These are phyloP conservation scores for Phytophthora citrophthora DNA, from an alignment of 352 stramenopile genomes.

Conservation along the genomic window DNA sequence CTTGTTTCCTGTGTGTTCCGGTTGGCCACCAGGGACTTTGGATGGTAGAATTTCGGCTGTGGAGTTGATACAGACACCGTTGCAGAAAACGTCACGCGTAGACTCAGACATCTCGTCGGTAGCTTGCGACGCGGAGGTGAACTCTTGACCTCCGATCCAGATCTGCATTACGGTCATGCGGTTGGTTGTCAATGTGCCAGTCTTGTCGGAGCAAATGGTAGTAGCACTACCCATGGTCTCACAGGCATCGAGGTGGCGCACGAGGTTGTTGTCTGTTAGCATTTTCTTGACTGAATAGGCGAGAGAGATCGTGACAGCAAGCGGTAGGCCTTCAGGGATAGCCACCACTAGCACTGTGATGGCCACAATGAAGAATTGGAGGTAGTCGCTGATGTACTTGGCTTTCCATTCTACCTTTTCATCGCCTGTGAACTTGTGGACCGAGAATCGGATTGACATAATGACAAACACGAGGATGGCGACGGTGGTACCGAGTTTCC, in stretches of 20 bases:
- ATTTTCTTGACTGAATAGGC: constrained; percentile 97
- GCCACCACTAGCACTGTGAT: constrained; percentile 96
- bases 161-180: constrained; percentile 95
- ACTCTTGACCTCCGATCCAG: constrained; percentile 78
- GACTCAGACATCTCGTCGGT: constrained; percentile 64
- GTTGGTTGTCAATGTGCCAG: constrained; percentile 97
- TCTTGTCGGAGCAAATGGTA: constrained; percentile 98
- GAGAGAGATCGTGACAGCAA: constrained; percentile 97
- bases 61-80: constrained; percentile 75
- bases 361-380: constrained; percentile 87
- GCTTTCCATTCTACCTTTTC: constrained; percentile 47
- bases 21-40: constrained; percentile 55
- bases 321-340: constrained; percentile 96
- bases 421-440: constrained; percentile 62
- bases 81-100: constrained; percentile 73
- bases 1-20: constrained; percentile 85
- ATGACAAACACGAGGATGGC: constrained; percentile 83
- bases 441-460: constrained; percentile 75
- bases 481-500: constrained; percentile 76
- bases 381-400: constrained; percentile 67
- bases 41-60: constrained; percentile 72
- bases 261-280: constrained; percentile 89
- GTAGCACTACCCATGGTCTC: constrained; percentile 96
- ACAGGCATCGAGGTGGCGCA: constrained; percentile 87
- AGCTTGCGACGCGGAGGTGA: constrained; percentile 53